Evolutionary conservation across 805 yeast species (phyloP).

Genomic region (Ascoidea tarda): DNA sequence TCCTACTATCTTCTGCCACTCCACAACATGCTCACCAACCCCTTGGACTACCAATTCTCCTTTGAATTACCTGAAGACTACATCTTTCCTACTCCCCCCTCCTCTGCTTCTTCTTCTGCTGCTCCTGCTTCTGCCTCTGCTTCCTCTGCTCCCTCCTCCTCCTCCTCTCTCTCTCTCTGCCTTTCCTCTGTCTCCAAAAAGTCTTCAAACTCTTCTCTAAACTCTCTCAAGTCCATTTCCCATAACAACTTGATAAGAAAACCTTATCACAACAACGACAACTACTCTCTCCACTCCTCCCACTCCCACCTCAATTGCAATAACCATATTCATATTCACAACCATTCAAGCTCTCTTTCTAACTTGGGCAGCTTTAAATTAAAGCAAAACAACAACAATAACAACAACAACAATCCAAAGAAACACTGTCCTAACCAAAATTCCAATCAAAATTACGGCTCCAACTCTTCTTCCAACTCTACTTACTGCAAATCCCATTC

Average conservation of each 20-base stretch:
- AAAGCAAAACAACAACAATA: too few relatives aligned
- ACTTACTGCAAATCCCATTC: too few relatives aligned
- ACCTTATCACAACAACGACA: background rate
- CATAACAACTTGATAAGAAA: background rate
- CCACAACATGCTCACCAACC: background rate
- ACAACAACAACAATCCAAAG: too few relatives aligned
- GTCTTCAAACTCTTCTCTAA: background rate
- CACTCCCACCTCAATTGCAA: too few relatives aligned
- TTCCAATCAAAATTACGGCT: too few relatives aligned
- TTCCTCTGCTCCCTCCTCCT: slow-evolving; percentile 7
- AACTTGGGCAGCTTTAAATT: too few relatives aligned
- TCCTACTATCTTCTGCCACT: background rate
- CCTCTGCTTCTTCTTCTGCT: slow-evolving; percentile 1
- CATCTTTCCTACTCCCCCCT: background rate
- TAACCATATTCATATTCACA: background rate
- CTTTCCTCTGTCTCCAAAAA: background rate
- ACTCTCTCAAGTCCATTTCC: background rate
- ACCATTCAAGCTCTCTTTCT: too few relatives aligned
- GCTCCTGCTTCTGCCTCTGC: slow-evolving; percentile 8
- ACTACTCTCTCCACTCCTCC: background rate
- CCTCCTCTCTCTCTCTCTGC: background rate
- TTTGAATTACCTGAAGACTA: too few relatives aligned
- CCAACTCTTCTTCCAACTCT: too few relatives aligned
- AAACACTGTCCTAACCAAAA: too few relatives aligned
- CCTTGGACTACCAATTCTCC: background rate